Evolutionary conservation across 164 flowering plant genomes (phyloP), one percentile per base, ranked within the genome.

Genomic region (Amborella trichopoda): DNA sequence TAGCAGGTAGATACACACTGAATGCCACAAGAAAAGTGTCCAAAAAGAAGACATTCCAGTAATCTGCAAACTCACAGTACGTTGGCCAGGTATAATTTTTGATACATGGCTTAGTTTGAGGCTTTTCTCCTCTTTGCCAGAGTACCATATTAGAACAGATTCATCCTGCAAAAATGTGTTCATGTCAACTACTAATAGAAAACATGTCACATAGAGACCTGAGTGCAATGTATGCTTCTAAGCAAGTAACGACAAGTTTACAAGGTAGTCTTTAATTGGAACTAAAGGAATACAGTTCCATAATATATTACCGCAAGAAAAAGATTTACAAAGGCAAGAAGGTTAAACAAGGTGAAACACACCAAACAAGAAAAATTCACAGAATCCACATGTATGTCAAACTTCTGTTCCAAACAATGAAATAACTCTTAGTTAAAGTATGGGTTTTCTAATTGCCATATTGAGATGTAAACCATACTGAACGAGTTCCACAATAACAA

Each of bases 41-140:
- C n/a, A n/a, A n/a, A n/a, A n/a, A n/a, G n/a, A n/a, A n/a, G n/a
- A n/a, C n/a, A n/a, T n/a, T n/a, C n/a, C n/a, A n/a, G n/a, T n/a
- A n/a, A n/a, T n/a, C n/a, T n/a, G n/a, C n/a, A n/a, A n/a, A 72
- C 85, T 78, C 76, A 88, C 97, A 23, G 97, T 89, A 48, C 97
- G 93, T 50, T 89, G 97, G 47, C 97, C 97, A 63, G 93, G 81
- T 48, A 85, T 77, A 48, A 89, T 89, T 69, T 83, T 80, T 54
- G 93, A 74, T 17, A 89, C 90, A 52, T 89, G 90, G 63, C 85
- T 78, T 52, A 89, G 78, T 56, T 76, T 89, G 44, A 89, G 87
- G 53, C 74, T 83, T 60, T 84, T 89, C 71, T 89, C 93, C 62
- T 89, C 97, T 68, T 80, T 84, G 56, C 95, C 95, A 0, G 97